Base-by-base conservation (phyloP, 768 basidiomycete species). In the Lactifluus echinatus region DNA sequence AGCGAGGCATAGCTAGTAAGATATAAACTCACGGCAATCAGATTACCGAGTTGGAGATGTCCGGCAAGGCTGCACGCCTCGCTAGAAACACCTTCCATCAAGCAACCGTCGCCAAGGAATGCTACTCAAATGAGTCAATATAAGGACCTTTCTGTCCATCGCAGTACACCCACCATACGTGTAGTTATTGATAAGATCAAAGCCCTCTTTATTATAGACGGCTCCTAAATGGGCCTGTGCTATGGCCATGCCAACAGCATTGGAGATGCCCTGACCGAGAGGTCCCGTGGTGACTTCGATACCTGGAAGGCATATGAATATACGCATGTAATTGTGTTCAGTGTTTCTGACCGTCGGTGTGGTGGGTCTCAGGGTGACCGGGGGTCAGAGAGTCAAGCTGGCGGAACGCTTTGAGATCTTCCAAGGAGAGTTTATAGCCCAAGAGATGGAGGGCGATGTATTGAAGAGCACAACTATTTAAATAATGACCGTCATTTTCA, bases 201-300 rank as follows among this genome's bases (percentile, higher is more conserved):
- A 93, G 14, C 80, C 81, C 39, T 89, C 83, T 70, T 85, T 89
- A 79, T 96, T 96, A 77, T 82, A 96, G 44, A 83, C 75, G n/a
- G 92, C 92, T 45, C 76, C 89, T 57, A 95, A 75, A 71, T 97
- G 93, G 33, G 89, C 87, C 73, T 94, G 88, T 21, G 89, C 93
- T 56, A 95, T 92, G 51, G 93, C 94, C 56, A 97, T 74, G 68
- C 94, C 94, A 64, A 97, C 92, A 60, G 83, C 92, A 68, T 93
- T 95, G 61, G 87, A 83, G 69, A 97, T 89, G 62, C 93, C 91
- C 73, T 97, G 94, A 43, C 94, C 94, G 31, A 97, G 84, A 60
- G 94, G 94, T 53, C 94, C 94, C 55, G 94, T 97, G 62, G 94
- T 97, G 58, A 97, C 92, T 74, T 91, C 89, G 47, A 90, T 78